phyloP scores from a whole-genome alignment of 192 early-diverging fungal genomes.

The Oehlia diaphana region DNA sequence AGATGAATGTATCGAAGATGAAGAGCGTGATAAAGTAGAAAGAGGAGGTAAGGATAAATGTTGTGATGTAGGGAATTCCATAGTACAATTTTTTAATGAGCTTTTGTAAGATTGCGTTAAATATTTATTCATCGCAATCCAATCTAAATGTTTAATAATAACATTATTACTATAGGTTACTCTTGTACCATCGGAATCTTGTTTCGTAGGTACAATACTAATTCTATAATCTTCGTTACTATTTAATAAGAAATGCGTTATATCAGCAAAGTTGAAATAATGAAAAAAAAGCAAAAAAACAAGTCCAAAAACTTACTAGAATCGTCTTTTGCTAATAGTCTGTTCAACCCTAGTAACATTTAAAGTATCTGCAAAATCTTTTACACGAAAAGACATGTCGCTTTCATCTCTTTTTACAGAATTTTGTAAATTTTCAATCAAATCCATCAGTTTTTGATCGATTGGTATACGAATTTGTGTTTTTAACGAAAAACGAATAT shows the following conservation, averaged over 20 bases:
- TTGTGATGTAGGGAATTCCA: too few relatives aligned
- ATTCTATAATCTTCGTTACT: conserved; percentile 1
- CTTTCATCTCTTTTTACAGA: background rate
- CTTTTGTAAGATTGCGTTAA: too few relatives aligned
- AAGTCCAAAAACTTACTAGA: background rate
- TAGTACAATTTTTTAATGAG: too few relatives aligned
- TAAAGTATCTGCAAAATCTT: background rate
- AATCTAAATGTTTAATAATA: background rate
- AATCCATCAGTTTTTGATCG: background rate
- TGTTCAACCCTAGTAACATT: background rate
- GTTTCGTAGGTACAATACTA: background rate
- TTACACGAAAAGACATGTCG: background rate
- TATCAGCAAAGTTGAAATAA: background rate
- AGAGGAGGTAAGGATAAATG: too few relatives aligned
- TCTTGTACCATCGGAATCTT: background rate
- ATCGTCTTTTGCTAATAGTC: background rate
- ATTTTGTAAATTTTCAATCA: background rate
- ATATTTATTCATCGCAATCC: background rate
- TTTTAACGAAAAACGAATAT: conserved; percentile 9
- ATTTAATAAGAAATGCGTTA: background rate
- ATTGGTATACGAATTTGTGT: conserved; percentile 13
- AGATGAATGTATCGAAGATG: too few relatives aligned
- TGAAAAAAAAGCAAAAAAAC: background rate
- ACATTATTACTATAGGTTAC: background rate
- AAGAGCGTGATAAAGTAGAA: too few relatives aligned